Evolutionary conservation across 2,329 filamentous ascomycete genomes (phyloP), one percentile per base, ranked within the genome.

Genomic region (Ilyonectria sp.): DNA sequence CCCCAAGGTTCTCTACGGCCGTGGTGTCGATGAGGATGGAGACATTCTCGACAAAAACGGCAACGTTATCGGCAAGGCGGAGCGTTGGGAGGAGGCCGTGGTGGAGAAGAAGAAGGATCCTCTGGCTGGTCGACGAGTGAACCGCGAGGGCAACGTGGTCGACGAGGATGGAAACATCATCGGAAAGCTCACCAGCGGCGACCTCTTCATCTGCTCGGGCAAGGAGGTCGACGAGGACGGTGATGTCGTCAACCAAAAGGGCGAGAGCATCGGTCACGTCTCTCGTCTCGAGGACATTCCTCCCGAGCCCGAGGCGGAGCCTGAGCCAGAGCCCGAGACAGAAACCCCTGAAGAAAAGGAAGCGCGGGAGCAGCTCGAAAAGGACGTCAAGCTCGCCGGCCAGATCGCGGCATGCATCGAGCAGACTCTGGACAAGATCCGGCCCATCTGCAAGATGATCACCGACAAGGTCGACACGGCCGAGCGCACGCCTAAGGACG

Each of bases 401-500:
- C 92, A 93, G 83, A 94, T 97, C 85, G 85, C 87, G 13, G 84
- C 82, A 63, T 92, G 92, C 75, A 89, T 97, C 73, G 88, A 92
- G 76, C 90, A 95, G 79, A 93, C 93, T 15, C 86, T 97, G 7
- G 94, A 97, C 76, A 93, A 91, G 79, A 89, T 97, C 78, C 91
- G 93, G 72, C 94, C 94, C 10, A 90, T 97, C 77, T 93, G 93
- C 86, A 94, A 93, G 83, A 89, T 94, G 84, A 97, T 97, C 80
- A 93, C 90, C 5, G 92, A 94, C 89, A 88, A 92, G 82, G 93
- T 97, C 75, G 93, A 97, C 74, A 86, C 86, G 62, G 94, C 93
- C 31, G 93, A 97, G 80, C 89, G 90, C 71, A 93, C 92, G 31
- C 92, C 93, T 49, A 92, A 94, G 81, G 93, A 97, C 5, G 94